Percentiles rank a stretch among this genome's conserved stretches.
phyloP scores from a whole-genome alignment of 1,139 yeast species.

The Nematodospora anomalae region DNA sequence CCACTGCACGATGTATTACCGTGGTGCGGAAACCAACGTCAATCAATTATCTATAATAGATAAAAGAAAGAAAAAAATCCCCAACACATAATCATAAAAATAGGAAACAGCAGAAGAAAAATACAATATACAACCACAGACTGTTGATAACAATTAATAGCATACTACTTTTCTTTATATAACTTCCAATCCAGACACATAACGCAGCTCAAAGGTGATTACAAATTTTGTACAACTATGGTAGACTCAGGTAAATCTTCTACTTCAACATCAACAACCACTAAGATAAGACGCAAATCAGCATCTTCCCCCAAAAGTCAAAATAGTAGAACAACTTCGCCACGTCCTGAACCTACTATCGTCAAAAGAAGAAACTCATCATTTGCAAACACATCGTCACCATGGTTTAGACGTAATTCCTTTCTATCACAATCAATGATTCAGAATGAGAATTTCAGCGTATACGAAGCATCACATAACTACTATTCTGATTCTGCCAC shows the following conservation, averaged over 20 bases:
- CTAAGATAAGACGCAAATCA: conserved; percentile 14
- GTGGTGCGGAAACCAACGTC: no score
- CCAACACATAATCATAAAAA: no score
- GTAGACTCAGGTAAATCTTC: conserved; percentile 5
- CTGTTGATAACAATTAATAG: no score
- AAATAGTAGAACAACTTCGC: conserved; percentile 8
- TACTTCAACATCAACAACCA: conserved; percentile 6
- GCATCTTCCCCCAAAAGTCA: conserved; percentile 10
- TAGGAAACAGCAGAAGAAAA: no score
- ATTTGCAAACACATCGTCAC: conserved; percentile 50
- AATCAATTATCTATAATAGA: no score
- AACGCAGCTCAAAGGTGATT: no score
- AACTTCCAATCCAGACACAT: no score
- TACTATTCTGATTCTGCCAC: conserved; percentile 32
- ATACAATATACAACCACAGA: no score
- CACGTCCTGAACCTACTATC: conserved; percentile 20
- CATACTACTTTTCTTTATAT: no score
- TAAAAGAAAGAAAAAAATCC: no score
- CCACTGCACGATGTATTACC: no score
- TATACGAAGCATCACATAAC: conserved; percentile 47
- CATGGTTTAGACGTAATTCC: conserved; percentile 59
- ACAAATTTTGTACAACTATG: no score
- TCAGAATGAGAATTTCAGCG: conserved; percentile 56
- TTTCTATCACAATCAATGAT: conserved; percentile 64
- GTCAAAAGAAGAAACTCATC: conserved; percentile 39